Evolutionary conservation across 371 early-diverging fungal species (phyloP), one percentile per base, ranked within the genome.

Genomic region (Mucor racemosus): DNA sequence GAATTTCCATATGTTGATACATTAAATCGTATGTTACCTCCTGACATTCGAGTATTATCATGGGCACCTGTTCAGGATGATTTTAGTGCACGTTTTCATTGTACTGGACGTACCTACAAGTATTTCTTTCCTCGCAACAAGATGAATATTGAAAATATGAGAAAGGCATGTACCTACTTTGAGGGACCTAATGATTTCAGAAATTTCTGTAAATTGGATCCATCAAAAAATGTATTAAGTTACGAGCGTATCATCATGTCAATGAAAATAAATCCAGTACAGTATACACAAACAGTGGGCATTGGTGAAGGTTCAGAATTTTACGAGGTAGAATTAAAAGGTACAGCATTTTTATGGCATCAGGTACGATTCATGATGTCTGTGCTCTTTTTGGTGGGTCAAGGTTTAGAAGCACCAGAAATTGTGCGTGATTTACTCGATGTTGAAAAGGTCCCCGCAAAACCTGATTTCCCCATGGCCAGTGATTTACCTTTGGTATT

Each of bases 361-460:
- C 98, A 97, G 78, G 96, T 99, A 38, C 91, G 99, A 39, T 96
- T 94, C 77, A 96, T 98, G 88, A 94, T 96, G 91, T 90, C 95
- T 0, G 79, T 97, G 6, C 73, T 99, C 40, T 92, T 97, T 64
- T 77, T 92, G 54, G 89, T 97, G 5, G 99, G 98, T 5, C 77
- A 78, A 71, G 72, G 62, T 14, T 59, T 71, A 57, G 85, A 81
- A 50, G 44, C 66, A 35, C 79, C 84, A 21, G 76, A 74, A 41
- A 67, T 77, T 19, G 60, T 76, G 15, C 56, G 73, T 31, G 66
- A 76, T 36, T 60, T 87, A 50, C 56, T 83, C 55, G 72, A 79
- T 62, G 55, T 77, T 19, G 40, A 55, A 44, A 75, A 78, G 41
- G 61, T 78, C 4, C 66, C 73, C 4, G 31, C 77, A 7, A 69